A percentile compares a stretch with the other conserved stretches of the same genome.
phyloP scores from a whole-genome alignment of 768 basidiomycete species.

The Lactarius sp. region DNA sequence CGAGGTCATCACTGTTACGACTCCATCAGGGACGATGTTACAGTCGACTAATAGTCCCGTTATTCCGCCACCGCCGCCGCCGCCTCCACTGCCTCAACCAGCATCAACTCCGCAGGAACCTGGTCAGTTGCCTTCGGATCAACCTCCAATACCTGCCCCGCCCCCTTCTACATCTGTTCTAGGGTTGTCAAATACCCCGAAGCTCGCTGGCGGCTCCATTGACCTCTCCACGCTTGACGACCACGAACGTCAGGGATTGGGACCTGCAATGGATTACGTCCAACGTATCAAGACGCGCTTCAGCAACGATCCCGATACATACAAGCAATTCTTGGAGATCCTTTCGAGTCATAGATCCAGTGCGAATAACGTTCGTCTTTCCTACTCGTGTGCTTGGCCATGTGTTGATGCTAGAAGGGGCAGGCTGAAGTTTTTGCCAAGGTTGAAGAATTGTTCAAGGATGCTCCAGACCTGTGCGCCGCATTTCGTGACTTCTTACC shows the following conservation, averaged over 20 bases:
- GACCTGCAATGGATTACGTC: constrained; percentile 89
- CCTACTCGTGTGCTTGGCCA: constrained; percentile 21
- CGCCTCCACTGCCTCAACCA: background rate
- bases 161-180: constrained; percentile 18
- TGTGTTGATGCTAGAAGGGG: background rate
- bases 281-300: constrained; percentile 96
- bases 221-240: constrained; percentile 15
- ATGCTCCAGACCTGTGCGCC: constrained; percentile 65
- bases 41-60: constrained; percentile 30
- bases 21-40: constrained; percentile 56
- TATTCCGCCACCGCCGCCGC: constrained; percentile 16
- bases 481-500: constrained; percentile 78
- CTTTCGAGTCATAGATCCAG: constrained; percentile 58
- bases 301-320: constrained; percentile 71
- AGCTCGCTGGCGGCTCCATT: constrained; percentile 1
- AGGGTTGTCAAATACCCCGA: constrained; percentile 14
- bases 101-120: background rate
- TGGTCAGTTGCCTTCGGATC: constrained; percentile 2
- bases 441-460: constrained; percentile 66
- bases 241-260: constrained; percentile 36
- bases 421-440: constrained; percentile 66
- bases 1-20: constrained; percentile 71
- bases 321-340: constrained; percentile 73
- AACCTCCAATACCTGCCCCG: constrained; percentile 12
- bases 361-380: constrained; percentile 43